Base-by-base conservation (phyloP, 257 asterid species). In the Asclepias syriaca region DNA sequence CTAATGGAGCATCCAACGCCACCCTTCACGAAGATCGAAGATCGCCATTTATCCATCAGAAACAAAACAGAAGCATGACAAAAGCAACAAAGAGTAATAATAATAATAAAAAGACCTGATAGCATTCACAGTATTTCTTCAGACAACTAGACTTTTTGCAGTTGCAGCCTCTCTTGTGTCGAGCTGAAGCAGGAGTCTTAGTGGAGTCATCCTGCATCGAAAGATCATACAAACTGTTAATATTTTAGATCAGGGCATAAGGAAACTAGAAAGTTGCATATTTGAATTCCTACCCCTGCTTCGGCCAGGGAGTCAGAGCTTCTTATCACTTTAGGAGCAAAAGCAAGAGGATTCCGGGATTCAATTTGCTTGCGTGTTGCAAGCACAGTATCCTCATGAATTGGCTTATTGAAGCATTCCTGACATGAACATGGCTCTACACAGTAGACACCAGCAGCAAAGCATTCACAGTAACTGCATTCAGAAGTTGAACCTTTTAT, bases 91-190 rank as follows among this genome's bases (percentile, higher is more conserved):
- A 74, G 66, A 53, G 60, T 43, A 43, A 43, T 34, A 2, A 29
- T 29, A 29, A 29, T 34, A 34, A n/a, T n/a, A 73, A 71, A 76
- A 57, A 48, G 67, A 94, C 97, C 98, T 94, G 99, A 88, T 87
- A 94, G 89, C 99, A 94, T 88, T 94, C 99, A 21, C 99, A 94
- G 77, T 94, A 94, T 81, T 89, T 94, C 88, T 94, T 94, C 70
- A 94, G 84, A 86, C 99, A 94, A 24, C 95, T 95, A 0, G 99
- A 94, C 75, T 94, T 94, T 65, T 91, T 94, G 93, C 99, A 94
- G 88, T 94, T 94, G 88, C 99, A 94, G 78, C 99, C 99, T 84
- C 99, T 75, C 78, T 94, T 94, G 77, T 94, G 99, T 61, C 99
- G 93, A 61, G 99, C 98, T 61, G 99, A 94, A 79, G 97, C 97